A percentile compares a stretch with the other conserved stretches of the same genome.
These are phyloP conservation scores for Corylus americana DNA, from an alignment of 306 rosid genomes.

Conservation along the genomic window DNA sequence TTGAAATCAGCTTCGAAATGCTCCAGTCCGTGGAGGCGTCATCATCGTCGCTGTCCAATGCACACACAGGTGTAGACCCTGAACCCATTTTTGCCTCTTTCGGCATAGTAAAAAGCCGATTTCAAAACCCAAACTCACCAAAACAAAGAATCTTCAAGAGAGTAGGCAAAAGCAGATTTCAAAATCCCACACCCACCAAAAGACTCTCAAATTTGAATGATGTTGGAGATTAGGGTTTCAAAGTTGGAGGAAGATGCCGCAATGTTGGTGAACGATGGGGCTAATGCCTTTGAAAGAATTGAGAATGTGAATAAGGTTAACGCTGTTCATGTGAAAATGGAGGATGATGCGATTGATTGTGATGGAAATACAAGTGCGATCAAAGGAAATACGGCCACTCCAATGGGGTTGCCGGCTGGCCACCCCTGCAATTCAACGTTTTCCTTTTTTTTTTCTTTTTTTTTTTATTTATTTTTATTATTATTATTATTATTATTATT, in stretches of 20 bases:
- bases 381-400: neutral
- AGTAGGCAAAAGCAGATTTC: no score
- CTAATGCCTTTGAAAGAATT: neutral
- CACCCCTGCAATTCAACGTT: no score
- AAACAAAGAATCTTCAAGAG: no score
- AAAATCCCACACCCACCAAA: no score
- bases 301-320: neutral
- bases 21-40: neutral
- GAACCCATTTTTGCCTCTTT: neutral
- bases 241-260: neutral
- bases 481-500: no score
- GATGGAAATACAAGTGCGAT: neutral
- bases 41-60: neutral
- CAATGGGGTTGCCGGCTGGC: no score
- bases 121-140: no score
- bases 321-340: neutral
- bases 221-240: neutral
- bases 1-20: slow-evolving; percentile 29
- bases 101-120: no score
- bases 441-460: no score
- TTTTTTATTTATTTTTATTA: no score
- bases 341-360: neutral
- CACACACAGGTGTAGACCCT: neutral
- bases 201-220: no score
- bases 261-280: neutral